These are phyloP conservation scores for Globisporangium radiosum DNA, from an alignment of 352 stramenopile species.

Conservation along the genomic window DNA sequence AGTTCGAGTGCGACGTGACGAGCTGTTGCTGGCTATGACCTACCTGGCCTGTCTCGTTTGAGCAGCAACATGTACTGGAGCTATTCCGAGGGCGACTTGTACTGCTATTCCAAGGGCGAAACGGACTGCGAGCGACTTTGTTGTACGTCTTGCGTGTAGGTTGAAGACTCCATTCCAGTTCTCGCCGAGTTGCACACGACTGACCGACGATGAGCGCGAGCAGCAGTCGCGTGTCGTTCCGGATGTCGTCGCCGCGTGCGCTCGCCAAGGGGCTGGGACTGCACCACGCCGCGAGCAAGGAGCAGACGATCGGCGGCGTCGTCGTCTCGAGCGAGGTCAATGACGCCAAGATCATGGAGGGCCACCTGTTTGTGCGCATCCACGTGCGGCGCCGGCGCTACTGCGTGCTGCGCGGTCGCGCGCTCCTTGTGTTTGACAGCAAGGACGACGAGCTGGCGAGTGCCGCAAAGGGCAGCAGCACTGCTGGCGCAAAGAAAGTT, in stretches of 20 bases:
- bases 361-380: slow-evolving; percentile 52
- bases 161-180: too few species aligned
- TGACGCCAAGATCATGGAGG: slow-evolving; percentile 34
- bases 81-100: too few species aligned
- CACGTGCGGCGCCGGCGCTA: slow-evolving; percentile 57
- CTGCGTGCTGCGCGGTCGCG: slow-evolving; percentile 53
- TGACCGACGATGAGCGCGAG: neutral
- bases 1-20: neutral
- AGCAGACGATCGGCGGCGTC: slow-evolving; percentile 9
- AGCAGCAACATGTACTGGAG: too few species aligned
- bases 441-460: slow-evolving; percentile 28
- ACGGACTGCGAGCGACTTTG: too few species aligned
- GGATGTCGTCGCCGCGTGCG: slow-evolving; percentile 13
- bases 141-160: too few species aligned
- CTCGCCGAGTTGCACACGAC: neutral
- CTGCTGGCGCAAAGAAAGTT: slow-evolving; percentile 32
- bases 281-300: slow-evolving; percentile 3
- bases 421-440: slow-evolving; percentile 51
- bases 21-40: neutral
- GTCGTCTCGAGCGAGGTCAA: neutral
- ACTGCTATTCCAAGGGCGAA: too few species aligned
- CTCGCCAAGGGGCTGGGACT: slow-evolving; percentile 13
- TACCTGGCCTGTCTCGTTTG: too few species aligned
- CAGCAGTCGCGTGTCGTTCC: slow-evolving; percentile 10
- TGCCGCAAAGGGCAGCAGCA: slow-evolving; percentile 9